These are phyloP conservation scores for Dictyostelium brefeldianum DNA, from an alignment of 78 protist genomes.

Conservation along the genomic window DNA sequence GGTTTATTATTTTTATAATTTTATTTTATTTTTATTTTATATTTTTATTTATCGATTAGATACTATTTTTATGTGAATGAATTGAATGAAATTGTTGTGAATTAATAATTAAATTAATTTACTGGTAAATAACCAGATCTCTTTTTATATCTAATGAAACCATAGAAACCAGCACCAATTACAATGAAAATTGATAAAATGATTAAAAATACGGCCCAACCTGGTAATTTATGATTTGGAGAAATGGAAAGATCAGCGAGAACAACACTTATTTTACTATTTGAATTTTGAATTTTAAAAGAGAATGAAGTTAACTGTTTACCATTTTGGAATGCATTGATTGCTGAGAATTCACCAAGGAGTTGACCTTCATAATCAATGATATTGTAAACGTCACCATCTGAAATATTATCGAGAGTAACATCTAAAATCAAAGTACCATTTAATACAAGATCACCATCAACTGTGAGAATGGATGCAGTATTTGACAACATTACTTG, in stretches of 20 bases:
- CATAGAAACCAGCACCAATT: slow-evolving; percentile 17
- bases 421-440: neutral
- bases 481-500: neutral
- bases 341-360: neutral
- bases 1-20: too few relatives aligned
- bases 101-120: neutral
- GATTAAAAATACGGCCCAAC: slow-evolving; percentile 30
- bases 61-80: too few relatives aligned
- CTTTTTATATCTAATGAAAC: neutral
- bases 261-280: neutral
- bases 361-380: neutral
- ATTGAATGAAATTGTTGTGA: too few relatives aligned
- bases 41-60: too few relatives aligned
- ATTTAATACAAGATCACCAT: neutral
- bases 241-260: neutral
- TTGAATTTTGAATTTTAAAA: neutral
- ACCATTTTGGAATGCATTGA: neutral
- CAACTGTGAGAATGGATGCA: neutral
- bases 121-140: slow-evolving; percentile 31
- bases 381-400: neutral
- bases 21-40: too few relatives aligned
- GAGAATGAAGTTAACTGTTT: neutral
- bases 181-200: neutral
- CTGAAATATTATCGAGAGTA: neutral
- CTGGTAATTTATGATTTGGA: neutral